Base-by-base conservation (phyloP, 352 stramenopile species). In the Phytopythium chamaehyphon region DNA sequence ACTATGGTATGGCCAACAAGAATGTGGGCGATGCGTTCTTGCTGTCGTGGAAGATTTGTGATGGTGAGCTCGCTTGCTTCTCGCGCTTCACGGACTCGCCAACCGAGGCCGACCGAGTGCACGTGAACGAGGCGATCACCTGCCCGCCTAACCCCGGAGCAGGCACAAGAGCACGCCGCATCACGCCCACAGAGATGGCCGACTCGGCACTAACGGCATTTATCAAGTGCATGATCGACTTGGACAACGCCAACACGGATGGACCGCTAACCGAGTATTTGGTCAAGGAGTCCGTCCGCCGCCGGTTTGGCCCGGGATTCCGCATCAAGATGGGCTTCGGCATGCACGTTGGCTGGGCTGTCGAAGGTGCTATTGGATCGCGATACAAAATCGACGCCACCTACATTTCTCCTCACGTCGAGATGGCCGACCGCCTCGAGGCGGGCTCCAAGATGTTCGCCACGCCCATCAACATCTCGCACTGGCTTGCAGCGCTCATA, bases 331-430 rank as follows among this genome's bases (percentile, higher is more conserved):
- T 98, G 85, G 95, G 94, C 16, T 98, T 97, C 62, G 95, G 93
- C 28, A 88, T 99, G 64, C 95, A 98, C 66, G 88, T 97, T n/a
- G 96, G 96, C 35, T 98, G 91, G 88, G 95, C 94, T 10, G 92
- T 98, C 24, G 93, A 98, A 71, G 96, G 96, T 12, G 96, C 94
- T 3, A 98, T 99, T 55, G 95, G 95, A 35, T 98, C 91, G 14
- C 78, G 90, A 14, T 86, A 87, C 55, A 99, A 99, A 60, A 97
- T 99, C 56, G 96, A 99, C 62, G 94, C 93, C n/a, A 98, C 95
- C 15, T 98, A 98, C 60, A 95, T 99, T 49, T 97, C 88, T 6
- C 90, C 96, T 22, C 89, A 97, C 49, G 94, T 98, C 11, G 94
- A 98, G 53, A 90, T 91, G 73, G 83, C 92, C 9, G 94, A 98